Evolutionary conservation across 2,329 filamentous ascomycete genomes (phyloP), one percentile per base, ranked within the genome.

Genomic region (Hirsutella thompsonii): DNA sequence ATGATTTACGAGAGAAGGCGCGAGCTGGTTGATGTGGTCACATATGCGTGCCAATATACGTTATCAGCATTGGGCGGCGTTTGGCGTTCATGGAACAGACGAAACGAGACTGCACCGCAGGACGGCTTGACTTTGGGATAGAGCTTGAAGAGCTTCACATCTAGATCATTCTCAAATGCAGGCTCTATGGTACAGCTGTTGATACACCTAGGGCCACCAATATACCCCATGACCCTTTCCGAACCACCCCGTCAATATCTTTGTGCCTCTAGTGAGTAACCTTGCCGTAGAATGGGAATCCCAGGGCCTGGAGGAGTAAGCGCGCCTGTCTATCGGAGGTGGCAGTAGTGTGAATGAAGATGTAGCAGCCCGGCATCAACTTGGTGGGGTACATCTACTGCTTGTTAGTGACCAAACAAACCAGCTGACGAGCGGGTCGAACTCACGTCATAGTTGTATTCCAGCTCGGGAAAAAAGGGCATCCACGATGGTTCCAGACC

Each of bases 401-500:
- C 16, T 4, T 18, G 2, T 5, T 16, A 36, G 53, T 44, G 56
- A 40, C 14, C 29, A 40, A 49, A 34, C 32, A 5, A 16, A 21
- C 43, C 16, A 21, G 39, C 36, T 16, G 36, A 14, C 10, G n/a
- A 8, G 20, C n/a, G n/a, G n/a, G n/a, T n/a, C n/a, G n/a, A 5
- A 74, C 84, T 73, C 65, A 94, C 87, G 64, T 94, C 86, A 57
- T 92, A 94, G 67, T 94, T 95, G 52, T 87, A 78, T 62, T 95
- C 89, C 36, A 98, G 76, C 67, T 98, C 92, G 0, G 92, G 92
- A 65, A 96, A 98, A 49, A 85, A 68, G 39, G 82, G 78, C 53
- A 94, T 78, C 50, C 83, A 77, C 44, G 86, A 80, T 5, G 81
- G 70, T 13, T 72, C 72, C 52, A 98, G 70, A 50, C 92, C 92